phyloP scores from a whole-genome alignment of 2,329 filamentous ascomycete genomes.

The Talaromyces funiculosus region DNA sequence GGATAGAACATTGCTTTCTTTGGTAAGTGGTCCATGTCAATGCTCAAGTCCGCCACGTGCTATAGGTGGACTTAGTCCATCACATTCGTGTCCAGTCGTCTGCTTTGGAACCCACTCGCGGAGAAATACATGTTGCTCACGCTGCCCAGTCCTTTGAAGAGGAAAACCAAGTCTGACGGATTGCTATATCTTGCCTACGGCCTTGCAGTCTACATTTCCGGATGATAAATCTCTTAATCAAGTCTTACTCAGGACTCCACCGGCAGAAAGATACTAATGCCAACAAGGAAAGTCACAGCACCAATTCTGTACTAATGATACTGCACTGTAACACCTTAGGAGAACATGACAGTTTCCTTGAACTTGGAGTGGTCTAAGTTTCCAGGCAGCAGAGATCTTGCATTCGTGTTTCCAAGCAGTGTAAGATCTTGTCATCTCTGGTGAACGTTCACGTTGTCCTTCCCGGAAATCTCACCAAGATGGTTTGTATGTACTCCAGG shows the following conservation, averaged over 20 bases:
- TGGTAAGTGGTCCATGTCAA: background rate
- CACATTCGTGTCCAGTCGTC: background rate
- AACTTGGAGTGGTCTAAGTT: background rate
- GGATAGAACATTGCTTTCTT: background rate
- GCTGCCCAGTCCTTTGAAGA: background rate
- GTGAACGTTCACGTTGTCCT: background rate
- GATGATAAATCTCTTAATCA: background rate
- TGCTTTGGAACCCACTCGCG: background rate
- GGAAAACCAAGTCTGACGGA: background rate
- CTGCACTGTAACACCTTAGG: background rate
- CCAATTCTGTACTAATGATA: background rate
- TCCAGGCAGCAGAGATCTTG: background rate
- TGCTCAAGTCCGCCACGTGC: background rate
- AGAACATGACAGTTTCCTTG: background rate
- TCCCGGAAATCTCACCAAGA: background rate
- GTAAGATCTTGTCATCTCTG: background rate
- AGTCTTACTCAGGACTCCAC: background rate
- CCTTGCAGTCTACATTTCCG: background rate
- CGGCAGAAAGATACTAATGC: background rate
- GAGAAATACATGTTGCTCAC: background rate
- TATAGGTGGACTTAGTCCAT: background rate
- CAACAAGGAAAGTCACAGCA: background rate
- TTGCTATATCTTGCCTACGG: background rate
- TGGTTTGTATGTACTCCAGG: background rate
- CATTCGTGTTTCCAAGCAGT: background rate